phyloP scores from a whole-genome alignment of 495 filamentous ascomycete species.

The Amorphotheca resinae region DNA sequence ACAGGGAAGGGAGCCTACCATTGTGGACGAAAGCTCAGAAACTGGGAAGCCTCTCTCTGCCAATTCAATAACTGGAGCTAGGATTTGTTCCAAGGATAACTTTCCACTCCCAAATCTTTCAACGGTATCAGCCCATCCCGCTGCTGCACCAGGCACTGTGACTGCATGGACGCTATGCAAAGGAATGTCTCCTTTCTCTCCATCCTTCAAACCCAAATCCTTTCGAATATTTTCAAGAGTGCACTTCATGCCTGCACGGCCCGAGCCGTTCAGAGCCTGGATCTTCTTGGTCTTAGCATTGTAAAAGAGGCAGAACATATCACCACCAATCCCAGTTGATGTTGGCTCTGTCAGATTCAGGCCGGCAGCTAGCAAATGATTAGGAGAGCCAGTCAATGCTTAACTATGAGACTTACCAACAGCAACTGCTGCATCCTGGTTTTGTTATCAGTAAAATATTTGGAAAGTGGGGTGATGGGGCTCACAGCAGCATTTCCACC shows the following conservation, averaged over 20 bases:
- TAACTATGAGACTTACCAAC: constrained; percentile 36
- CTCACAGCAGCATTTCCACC: constrained; percentile 90
- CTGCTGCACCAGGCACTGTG: constrained; percentile 81
- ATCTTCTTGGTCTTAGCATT: constrained; percentile 69
- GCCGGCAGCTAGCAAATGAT: constrained; percentile 49
- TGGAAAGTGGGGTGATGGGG: constrained; percentile 13
- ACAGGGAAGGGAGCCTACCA: constrained; percentile 36
- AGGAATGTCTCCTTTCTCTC: constrained; percentile 52
- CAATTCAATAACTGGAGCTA: constrained; percentile 73
- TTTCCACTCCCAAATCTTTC: constrained; percentile 86
- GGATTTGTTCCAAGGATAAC: constrained; percentile 61
- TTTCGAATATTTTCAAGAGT: constrained; percentile 57
- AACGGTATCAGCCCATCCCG: constrained; percentile 89
- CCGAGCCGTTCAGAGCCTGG: constrained; percentile 81
- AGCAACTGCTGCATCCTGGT: constrained; percentile 85
- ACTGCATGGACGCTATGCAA: constrained; percentile 66
- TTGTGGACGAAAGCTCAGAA: constrained; percentile 58
- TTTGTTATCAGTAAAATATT: constrained; percentile 1
- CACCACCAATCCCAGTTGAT: constrained; percentile 92
- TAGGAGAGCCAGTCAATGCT: background rate
- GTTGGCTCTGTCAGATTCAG: constrained; percentile 90
- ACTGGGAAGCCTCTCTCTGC: constrained; percentile 87
- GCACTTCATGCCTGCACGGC: constrained; percentile 56
- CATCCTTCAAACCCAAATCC: constrained; percentile 54
- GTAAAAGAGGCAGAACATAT: constrained; percentile 97